Evolutionary conservation across 2,329 filamentous ascomycete species (phyloP), one percentile per base, ranked within the genome.

Genomic region (Neonectria punicea): DNA sequence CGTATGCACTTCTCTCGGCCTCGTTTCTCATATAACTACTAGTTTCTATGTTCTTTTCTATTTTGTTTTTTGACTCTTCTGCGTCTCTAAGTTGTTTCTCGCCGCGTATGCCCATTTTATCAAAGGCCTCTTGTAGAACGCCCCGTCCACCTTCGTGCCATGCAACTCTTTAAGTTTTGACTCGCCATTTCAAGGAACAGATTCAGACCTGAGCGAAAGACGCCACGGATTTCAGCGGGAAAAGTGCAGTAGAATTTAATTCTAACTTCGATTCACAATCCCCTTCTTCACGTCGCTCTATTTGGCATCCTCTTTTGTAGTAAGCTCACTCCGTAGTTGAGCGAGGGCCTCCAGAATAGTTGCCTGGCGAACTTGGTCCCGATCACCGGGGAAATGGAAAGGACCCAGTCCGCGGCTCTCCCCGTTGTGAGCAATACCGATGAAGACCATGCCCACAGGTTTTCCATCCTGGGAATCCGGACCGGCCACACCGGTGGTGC

Each of bases 371-470:
- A 68, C 39, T 5, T 50, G 63, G 5, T 65, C 64, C 1, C 66
- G 53, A 44, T 65, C 68, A 0, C 68, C 63, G 0, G 61, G 34
- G 28, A 73, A 71, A 5, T 64, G 58, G n/a, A 71, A 73, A 0
- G 67, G 68, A 0, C 68, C 70, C 20, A 70, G 32, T 1, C 51
- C 63, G 4, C 34, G 41, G 0, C 53, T 61, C 11, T 58, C 43
- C 0, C 64, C 65, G 0, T 25, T 28, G 2, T 30, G 46, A 0
- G 61, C 67, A 4, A 73, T 66, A 3, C 70, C 68, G 36, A 73
- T 71, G 16, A 68, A 58, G 1, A 73, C 68, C 0, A 49, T 71
- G 2, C 70, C 67, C 0, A 67, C 61, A 0, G 70, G 58, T 32
- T 71, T 68, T 0, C 65, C 68, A 16, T 71, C 70, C 14, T 72